Evolutionary conservation across 2,329 filamentous ascomycete genomes (phyloP).

Genomic region (Seiridium cupressi): DNA sequence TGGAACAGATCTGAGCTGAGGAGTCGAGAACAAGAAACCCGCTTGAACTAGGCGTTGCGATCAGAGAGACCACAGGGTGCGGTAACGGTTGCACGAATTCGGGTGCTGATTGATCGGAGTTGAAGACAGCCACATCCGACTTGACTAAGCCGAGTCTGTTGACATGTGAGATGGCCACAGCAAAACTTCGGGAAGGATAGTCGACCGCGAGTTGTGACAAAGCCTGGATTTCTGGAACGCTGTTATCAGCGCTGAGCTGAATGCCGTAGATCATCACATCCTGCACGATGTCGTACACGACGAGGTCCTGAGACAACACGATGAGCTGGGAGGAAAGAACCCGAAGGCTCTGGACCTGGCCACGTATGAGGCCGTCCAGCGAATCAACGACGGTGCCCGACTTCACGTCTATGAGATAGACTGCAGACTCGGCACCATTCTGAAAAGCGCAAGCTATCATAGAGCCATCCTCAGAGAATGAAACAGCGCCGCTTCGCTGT

Average conservation of each 20-base stretch:
- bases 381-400: constrained; percentile 66
- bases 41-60: constrained; percentile 60
- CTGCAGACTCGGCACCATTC: constrained; percentile 52
- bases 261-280: constrained; percentile 71
- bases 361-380: constrained; percentile 65
- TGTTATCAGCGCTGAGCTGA: constrained; percentile 45
- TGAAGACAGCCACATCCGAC: constrained; percentile 66
- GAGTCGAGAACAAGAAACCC: constrained; percentile 77
- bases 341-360: constrained; percentile 63
- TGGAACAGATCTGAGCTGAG: constrained; percentile 68
- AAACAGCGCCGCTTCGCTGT: constrained; percentile 60
- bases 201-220: constrained; percentile 73
- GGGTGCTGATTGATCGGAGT: constrained; percentile 56
- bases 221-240: constrained; percentile 32
- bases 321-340: constrained; percentile 75
- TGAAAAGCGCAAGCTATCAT: constrained; percentile 70
- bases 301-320: constrained; percentile 69
- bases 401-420: constrained; percentile 75
- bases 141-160: constrained; percentile 30
- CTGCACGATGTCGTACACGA: constrained; percentile 81
- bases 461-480: constrained; percentile 83
- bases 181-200: constrained; percentile 61
- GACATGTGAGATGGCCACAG: constrained; percentile 49
- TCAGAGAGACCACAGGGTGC: constrained; percentile 62
- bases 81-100: constrained; percentile 57